These are phyloP conservation scores for Scedosporium boydii DNA, from an alignment of 2,329 filamentous ascomycete species.

Conservation along the genomic window DNA sequence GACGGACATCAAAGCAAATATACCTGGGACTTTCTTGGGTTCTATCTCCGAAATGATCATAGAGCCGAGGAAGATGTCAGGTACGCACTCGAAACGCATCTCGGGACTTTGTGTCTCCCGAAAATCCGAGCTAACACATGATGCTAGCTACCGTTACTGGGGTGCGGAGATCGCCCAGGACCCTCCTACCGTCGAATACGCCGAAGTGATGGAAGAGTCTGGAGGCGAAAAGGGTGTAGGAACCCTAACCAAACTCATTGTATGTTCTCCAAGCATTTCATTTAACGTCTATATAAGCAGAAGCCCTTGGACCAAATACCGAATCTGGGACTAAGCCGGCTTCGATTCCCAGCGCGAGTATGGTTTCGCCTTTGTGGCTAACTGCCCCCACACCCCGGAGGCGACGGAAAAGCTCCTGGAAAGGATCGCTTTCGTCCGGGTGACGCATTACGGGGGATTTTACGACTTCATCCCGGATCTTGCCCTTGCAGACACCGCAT, in stretches of 20 bases:
- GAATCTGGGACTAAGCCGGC: not conserved
- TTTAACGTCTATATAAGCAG: not conserved
- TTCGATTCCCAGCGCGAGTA: constrained; percentile 42
- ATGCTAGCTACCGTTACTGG: constrained; percentile 15
- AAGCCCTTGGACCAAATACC: not conserved
- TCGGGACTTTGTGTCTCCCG: not conserved
- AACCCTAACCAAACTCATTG: constrained; percentile 55
- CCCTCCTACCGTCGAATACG: constrained; percentile 51
- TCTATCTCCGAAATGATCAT: constrained; percentile 27
- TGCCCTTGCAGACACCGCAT: constrained; percentile 80
- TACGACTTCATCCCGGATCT: constrained; percentile 85
- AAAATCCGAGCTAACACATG: not conserved
- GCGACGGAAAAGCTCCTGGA: constrained; percentile 67
- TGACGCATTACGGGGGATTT: constrained; percentile 79
- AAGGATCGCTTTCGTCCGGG: constrained; percentile 75
- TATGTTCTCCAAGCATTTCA: constrained; percentile 18
- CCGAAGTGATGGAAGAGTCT: constrained; percentile 44
- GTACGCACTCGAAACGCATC: constrained; percentile 18
- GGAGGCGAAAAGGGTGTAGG: constrained; percentile 45
- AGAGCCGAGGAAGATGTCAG: constrained; percentile 22
- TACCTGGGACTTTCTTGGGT: constrained; percentile 49
- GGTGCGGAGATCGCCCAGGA: constrained; percentile 24
- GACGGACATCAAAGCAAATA: constrained; percentile 64
- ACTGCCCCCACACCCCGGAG: constrained; percentile 56
- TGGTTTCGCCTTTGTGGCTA: constrained; percentile 71